Evolutionary conservation across 495 filamentous ascomycete species (phyloP).

Genomic region (Penicillium angulare): DNA sequence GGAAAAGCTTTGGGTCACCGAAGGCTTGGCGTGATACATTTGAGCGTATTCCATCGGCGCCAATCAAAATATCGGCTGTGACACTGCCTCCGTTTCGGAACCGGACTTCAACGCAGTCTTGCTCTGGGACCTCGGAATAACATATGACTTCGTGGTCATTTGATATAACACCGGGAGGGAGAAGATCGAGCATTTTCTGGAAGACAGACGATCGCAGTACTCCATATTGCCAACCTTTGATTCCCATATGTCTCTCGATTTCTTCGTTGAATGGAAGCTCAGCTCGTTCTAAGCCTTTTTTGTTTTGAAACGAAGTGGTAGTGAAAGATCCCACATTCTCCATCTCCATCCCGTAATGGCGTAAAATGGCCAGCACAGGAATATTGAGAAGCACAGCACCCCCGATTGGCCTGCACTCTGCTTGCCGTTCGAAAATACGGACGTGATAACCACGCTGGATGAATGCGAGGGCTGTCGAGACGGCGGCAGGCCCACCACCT

Average conservation of each 20-base stretch:
- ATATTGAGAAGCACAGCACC: conserved; percentile 7
- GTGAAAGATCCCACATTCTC: conserved; percentile 10
- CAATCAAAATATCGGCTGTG: conserved; percentile 17
- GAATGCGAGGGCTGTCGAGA: conserved; percentile 12
- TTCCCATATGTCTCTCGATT: conserved; percentile 16
- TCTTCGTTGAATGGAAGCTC: conserved; percentile 18
- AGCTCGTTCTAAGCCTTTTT: conserved; percentile 6
- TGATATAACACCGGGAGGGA: conserved; percentile 8
- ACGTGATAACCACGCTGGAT: conserved; percentile 10
- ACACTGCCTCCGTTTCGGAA: conserved; percentile 10
- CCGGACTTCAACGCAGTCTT: conserved; percentile 5
- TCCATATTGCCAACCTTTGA: conserved; percentile 23
- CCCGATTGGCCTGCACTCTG: conserved; percentile 9
- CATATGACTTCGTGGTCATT: conserved; percentile 9
- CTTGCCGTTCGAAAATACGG: conserved; percentile 8
- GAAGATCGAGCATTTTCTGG: conserved; percentile 15
- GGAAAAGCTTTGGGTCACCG: conserved; percentile 14
- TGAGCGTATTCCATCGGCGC: conserved; percentile 19
- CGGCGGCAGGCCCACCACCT: conserved; percentile 8
- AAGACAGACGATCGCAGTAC: conserved; percentile 20
- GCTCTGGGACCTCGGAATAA: conserved; percentile 6
- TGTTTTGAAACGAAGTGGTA: conserved; percentile 9
- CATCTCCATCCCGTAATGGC: conserved; percentile 1
- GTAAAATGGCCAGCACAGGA: conserved; percentile 11
- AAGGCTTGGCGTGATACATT: conserved; percentile 17